Base-by-base conservation (phyloP, 1,139 yeast genomes). In the Lodderomyces elongisporus region DNA sequence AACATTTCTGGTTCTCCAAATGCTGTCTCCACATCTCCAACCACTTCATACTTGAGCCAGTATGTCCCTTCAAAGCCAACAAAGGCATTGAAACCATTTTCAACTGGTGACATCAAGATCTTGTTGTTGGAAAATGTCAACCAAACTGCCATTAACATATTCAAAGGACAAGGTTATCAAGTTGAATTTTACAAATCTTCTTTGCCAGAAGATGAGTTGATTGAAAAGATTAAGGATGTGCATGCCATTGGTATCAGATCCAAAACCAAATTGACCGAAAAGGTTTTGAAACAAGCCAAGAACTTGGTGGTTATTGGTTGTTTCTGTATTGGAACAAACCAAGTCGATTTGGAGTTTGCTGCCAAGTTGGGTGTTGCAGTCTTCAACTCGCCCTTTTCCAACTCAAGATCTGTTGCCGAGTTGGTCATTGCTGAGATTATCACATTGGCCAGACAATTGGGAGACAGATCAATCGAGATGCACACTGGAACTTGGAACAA, bases 321-420 rank as follows among this genome's bases (percentile, higher is more conserved):
- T 69, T 91, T 91, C 83, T 91, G 99, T 72, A 91, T 91, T 52
- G 99, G 99, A 54, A 93, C 98, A 39, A 91, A 91, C 67, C 99
- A 91, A 68, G 99, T 91, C 38, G 93, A 91, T 58, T 74, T 91
- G 47, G 85, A 84, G 46, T 84, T 60, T 51, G 99, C 99, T 40
- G 96, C 97, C 44, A 77, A 81, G 54, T 74, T 77, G 33, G 99
- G 99, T 67, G 76, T 89, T 60, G 89, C 97, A 33, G 98, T 91
- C 21, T 91, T 91, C 80, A 91, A 91, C 73, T 91, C 98, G 24
- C 99, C 99, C 38, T 91, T 93, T 69, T 88, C 96, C 46, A 91
- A 91, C 70, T 91, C 98, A 22, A 82, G 99, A 67, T 88, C 96
- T 4, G 99, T 91, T 31, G 99, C 99, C 40, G 99, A 91, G 67